Base-by-base conservation (phyloP, 352 stramenopile genomes). In the Globisporangium echinulatum region DNA sequence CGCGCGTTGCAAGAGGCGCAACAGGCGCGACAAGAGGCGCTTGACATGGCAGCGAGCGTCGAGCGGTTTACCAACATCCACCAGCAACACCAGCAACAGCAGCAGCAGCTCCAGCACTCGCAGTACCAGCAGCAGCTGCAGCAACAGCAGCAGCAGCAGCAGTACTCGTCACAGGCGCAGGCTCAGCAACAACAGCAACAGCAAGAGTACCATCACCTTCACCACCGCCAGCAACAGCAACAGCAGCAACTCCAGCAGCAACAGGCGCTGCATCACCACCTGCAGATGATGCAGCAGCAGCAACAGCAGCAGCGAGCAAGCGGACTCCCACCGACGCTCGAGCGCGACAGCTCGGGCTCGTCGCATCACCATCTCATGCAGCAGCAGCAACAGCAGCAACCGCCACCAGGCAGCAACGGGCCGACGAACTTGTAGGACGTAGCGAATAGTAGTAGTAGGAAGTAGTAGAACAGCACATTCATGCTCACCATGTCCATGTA, bases 41-140 rank as follows among this genome's bases (percentile, higher is more conserved):
- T 93, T 68, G 80, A 94, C 52, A 88, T 93, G 84, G 83, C 84
- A 53, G 80, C 81, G 6, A 86, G 79, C 54, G 74, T 83, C 47
- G 81, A 78, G 3, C 75, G 80, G 19, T 92, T 92, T 67, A 87
- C 81, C 52, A 84, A 58, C 56, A 87, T 90, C 58, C 82, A 92
- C 58, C 79, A 90, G 17, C 81, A 83, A 39, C 77, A 89, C 54
- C 66, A 72, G 52, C 71, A 61, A 47, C 62, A 64, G 14, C 65
- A 62, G 13, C 56, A 66, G 9, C 58, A 58, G 11, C 17, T 62
- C 39, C 39, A 58, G 17, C 54, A 61, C 13, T 52, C 59, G 3
- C 50, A 33, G 13, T 55, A 69, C 4, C 53, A 62, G 53, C 52
- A 73, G 9, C 59, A 71, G 39, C 69, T 66, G 40, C 51, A 59